phyloP scores from a whole-genome alignment of 148 eudicot species.

The Persicaria tinctoria region DNA sequence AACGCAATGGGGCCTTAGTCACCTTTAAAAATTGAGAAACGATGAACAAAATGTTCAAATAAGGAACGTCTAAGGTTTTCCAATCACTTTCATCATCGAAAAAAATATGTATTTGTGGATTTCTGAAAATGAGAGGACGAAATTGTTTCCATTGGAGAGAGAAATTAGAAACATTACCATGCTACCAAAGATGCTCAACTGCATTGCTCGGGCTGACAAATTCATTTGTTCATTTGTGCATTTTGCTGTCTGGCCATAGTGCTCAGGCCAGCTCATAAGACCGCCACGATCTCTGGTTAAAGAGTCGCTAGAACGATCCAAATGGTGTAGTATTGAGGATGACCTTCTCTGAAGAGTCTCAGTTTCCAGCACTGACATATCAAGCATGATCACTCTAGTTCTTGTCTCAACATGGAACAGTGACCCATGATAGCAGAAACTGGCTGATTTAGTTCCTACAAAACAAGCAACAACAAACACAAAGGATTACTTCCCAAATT shows the following conservation, averaged over 20 bases:
- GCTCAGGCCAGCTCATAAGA: conserved; percentile 88
- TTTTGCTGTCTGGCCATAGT: conserved; percentile 26
- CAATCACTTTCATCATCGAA: no score
- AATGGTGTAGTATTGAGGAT: conserved; percentile 34
- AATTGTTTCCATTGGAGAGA: background rate
- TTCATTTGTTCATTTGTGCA: conserved; percentile 23
- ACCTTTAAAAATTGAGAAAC: conserved; percentile 20
- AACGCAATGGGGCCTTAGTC: conserved; percentile 5
- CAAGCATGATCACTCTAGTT: conserved; percentile 64
- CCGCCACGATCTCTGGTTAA: conserved; percentile 43
- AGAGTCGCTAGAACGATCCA: conserved; percentile 44
- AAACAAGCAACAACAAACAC: background rate
- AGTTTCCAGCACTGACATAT: conserved; percentile 49
- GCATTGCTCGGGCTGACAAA: conserved; percentile 70
- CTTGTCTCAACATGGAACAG: conserved; percentile 61
- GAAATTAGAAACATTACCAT: conserved; percentile 31
- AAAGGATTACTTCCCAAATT: no score
- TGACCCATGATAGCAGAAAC: conserved; percentile 47
- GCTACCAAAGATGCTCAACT: conserved; percentile 77
- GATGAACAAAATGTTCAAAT: background rate
- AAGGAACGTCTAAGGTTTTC: background rate
- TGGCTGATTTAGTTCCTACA: conserved; percentile 35
- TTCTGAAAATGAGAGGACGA: background rate
- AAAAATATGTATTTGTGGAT: background rate
- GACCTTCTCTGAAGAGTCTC: conserved; percentile 46